Evolutionary conservation across 2,329 filamentous ascomycete species (phyloP).

Genomic region (Beauveria australis): DNA sequence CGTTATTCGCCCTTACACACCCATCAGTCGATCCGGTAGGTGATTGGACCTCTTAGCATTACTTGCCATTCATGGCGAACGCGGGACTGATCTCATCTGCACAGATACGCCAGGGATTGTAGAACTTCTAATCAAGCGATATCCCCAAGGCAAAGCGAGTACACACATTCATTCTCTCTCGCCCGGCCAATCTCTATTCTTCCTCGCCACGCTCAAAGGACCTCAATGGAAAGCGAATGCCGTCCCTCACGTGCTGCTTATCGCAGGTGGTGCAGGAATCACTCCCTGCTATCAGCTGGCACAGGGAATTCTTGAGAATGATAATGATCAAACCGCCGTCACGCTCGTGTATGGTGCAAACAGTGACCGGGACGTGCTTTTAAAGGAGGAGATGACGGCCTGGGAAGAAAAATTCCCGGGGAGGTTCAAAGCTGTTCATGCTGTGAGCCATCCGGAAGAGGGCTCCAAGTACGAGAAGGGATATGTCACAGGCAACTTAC

Average conservation of each 20-base stretch:
- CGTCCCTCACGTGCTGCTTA: slow-evolving; percentile 47
- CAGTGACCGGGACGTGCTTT: background rate
- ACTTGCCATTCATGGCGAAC: too few species aligned
- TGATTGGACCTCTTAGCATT: too few species aligned
- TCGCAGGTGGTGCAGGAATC: slow-evolving; percentile 66
- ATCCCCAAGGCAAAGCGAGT: background rate
- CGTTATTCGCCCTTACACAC: background rate
- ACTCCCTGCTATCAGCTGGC: slow-evolving; percentile 61
- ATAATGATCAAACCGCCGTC: slow-evolving; percentile 52
- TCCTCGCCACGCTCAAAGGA: background rate
- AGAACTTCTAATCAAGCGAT: background rate
- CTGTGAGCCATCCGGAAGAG: background rate
- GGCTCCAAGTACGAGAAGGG: background rate
- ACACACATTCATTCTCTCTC: background rate
- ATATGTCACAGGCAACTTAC: background rate
- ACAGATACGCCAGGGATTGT: background rate
- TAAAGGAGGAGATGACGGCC: background rate
- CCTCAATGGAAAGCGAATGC: slow-evolving; percentile 33
- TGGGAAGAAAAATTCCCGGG: slow-evolving; percentile 13
- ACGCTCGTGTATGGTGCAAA: slow-evolving; percentile 56
- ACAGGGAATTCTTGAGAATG: slow-evolving; percentile 52
- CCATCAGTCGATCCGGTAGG: background rate
- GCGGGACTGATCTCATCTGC: too few species aligned
- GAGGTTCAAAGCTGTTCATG: background rate
- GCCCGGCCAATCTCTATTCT: background rate